A percentile compares a stretch with the other conserved stretches of the same genome.
Conservation (phyloP, 345 rosid species). For the Durio zibethinus region DNA sequence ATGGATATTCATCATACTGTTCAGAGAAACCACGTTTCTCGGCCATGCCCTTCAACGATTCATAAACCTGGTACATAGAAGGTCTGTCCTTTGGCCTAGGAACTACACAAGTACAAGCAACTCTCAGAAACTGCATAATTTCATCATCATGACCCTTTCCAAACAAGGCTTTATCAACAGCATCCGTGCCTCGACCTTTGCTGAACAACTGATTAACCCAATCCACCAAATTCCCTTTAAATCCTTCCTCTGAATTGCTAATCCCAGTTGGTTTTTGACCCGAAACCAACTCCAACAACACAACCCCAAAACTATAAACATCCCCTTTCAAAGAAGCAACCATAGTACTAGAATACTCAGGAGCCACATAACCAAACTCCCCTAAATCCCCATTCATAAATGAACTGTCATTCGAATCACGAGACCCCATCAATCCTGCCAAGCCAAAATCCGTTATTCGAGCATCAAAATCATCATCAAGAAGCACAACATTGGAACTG, state of each 20-base stretch:
- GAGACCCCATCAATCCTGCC: slow-evolving; percentile 52
- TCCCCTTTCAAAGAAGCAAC: slow-evolving; percentile 81
- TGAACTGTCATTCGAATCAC: slow-evolving; percentile 46
- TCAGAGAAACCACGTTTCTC: slow-evolving; percentile 51
- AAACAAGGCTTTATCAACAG: slow-evolving; percentile 44
- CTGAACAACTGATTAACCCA: slow-evolving; percentile 59
- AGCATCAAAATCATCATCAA: slow-evolving; percentile 85
- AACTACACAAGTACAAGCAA: slow-evolving; percentile 59
- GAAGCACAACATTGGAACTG: slow-evolving; percentile 68
- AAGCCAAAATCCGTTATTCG: slow-evolving; percentile 78
- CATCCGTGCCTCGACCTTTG: slow-evolving; percentile 46
- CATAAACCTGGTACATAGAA: slow-evolving; percentile 69
- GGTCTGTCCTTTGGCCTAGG: slow-evolving; percentile 72
- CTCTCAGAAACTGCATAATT: slow-evolving; percentile 57
- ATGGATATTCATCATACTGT: slow-evolving; percentile 68
- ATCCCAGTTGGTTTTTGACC: slow-evolving; percentile 58
- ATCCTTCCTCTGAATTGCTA: slow-evolving; percentile 42
- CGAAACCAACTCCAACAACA: slow-evolving; percentile 72
- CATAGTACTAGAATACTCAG: slow-evolving; percentile 75
- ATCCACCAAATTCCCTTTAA: slow-evolving; percentile 70
- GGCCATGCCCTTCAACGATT: slow-evolving; percentile 54
- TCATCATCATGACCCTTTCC: slow-evolving; percentile 63
- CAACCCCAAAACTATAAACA: slow-evolving; percentile 81
- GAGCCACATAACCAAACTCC: slow-evolving; percentile 84
- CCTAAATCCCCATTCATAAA: slow-evolving; percentile 65